Base-by-base conservation (phyloP, 192 early-diverging fungal species). In the Umbelopsis sp. region DNA sequence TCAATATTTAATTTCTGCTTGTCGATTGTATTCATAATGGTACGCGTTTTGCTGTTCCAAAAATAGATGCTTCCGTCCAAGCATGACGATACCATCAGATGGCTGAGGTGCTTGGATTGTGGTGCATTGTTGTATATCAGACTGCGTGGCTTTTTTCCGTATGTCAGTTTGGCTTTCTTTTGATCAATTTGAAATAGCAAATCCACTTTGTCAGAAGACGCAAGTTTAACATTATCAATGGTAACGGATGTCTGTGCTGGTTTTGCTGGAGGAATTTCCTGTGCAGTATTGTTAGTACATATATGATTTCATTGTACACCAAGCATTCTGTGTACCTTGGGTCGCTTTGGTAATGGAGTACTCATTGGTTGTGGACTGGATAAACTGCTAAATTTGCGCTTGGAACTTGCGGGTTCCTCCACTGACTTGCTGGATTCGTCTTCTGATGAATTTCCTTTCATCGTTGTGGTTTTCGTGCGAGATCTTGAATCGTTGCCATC, bases 111-210 rank as follows among this genome's bases (percentile, higher is more conserved):
- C 9, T 26, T 53, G 0, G 52, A 11, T 10, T 29, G 8, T 11
- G 56, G 56, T 16, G 56, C 56, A 20, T 16, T 34, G 31, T 62
- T 62, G 29, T 62, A 62, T 62, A 62, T 22, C 31, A 62, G 20
- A 62, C 56, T 34, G 4, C 56, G 5, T n/a, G 56, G 56, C 29
- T 62, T 62, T 34, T 31, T 11, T 5, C 17, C 29, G 16, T 62
- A 62, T 6, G 24, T 62, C 31, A n/a, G 3, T 5, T 11, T 59
- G 0, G 56, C 56, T 34, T 62, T 29, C 56, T 62, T 62, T 26
- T 62, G 56, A 36, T 62, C 56, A 62, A 62, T 62, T 62, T 62
- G 56, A 32, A 32, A 62, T 14, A 62, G 31, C 3, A 62, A 17
- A 32, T 62, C 56, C 56, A 62, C 4, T 20, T 22, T 62, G 20